Evolutionary conservation across 1,284 basidiomycete genomes (phyloP).

Genomic region (Inonotus hispidus): DNA sequence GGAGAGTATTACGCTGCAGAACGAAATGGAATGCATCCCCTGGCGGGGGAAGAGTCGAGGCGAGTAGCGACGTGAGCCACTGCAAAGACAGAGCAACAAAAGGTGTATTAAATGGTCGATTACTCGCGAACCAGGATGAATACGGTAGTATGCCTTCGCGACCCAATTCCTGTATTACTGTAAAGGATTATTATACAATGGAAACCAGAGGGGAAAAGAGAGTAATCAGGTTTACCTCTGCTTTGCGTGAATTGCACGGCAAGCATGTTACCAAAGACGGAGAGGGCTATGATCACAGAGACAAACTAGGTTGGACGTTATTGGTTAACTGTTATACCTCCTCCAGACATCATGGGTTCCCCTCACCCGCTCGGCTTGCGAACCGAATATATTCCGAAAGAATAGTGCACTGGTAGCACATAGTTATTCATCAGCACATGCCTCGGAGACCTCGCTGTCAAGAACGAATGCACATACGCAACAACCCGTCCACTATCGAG

Average conservation of each 20-base stretch:
- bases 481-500: constrained; percentile 53
- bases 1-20: constrained; percentile 45
- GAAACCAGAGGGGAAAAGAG: background rate
- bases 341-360: background rate
- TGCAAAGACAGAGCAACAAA: constrained; percentile 52
- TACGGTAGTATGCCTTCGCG: constrained; percentile 60
- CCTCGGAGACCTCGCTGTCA: background rate
- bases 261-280: constrained; percentile 57
- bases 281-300: constrained; percentile 56
- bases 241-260: constrained; percentile 59
- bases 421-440: background rate
- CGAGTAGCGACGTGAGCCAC: constrained; percentile 47
- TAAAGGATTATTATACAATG: background rate
- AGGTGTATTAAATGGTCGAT: constrained; percentile 57
- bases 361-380: constrained; percentile 46
- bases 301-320: constrained; percentile 36
- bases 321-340: background rate
- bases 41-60: constrained; percentile 47
- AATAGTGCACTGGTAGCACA: constrained; percentile 45
- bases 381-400: constrained; percentile 63
- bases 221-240: constrained; percentile 38
- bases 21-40: constrained; percentile 62
- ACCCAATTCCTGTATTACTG: constrained; percentile 67
- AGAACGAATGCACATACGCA: constrained; percentile 39
- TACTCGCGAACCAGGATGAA: constrained; percentile 57